A percentile compares a stretch with the other conserved stretches of the same genome.
Conservation (phyloP, 352 stramenopile genomes). For the Phytophthora idaei region DNA sequence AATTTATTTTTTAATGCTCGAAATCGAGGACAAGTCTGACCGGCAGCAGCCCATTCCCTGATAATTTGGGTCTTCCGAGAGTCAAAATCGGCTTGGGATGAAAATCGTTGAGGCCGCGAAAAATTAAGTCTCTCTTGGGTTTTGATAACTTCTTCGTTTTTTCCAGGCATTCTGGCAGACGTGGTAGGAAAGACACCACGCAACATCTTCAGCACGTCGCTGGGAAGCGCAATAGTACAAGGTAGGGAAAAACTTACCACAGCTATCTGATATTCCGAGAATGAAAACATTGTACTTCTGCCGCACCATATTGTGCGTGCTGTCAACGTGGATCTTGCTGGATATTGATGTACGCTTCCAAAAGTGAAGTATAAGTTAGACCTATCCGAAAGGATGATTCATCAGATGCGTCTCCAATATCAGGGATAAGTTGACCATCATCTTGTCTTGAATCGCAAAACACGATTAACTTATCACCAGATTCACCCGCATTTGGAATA, state of each 20-base stretch:
- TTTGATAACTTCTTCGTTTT: too few species aligned
- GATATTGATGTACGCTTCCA: neutral
- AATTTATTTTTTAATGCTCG: too few species aligned
- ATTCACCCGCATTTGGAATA: neutral
- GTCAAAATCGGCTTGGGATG: too few species aligned
- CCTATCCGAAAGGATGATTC: neutral
- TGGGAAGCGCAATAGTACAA: slow-evolving; percentile 16
- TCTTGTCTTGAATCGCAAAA: slow-evolving; percentile 6
- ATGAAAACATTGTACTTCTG: slow-evolving; percentile 11
- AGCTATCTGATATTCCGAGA: slow-evolving; percentile 5
- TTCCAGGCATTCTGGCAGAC: too few species aligned
- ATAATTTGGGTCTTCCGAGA: too few species aligned
- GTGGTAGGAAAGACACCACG: slow-evolving; percentile 12
- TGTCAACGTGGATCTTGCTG: slow-evolving; percentile 7
- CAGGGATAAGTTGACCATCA: neutral
- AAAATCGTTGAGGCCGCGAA: too few species aligned
- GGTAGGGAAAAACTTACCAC: slow-evolving; percentile 1
- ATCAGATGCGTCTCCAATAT: slow-evolving; percentile 6
- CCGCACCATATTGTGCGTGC: slow-evolving; percentile 9
- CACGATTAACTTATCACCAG: neutral
- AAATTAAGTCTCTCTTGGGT: too few species aligned
- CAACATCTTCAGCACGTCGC: slow-evolving; percentile 4
- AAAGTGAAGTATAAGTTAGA: neutral
- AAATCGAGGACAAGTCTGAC: too few species aligned
- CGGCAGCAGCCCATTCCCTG: too few species aligned